Evolutionary conservation across 2,329 filamentous ascomycete genomes (phyloP).

Genomic region (Ramichloridium luteum): DNA sequence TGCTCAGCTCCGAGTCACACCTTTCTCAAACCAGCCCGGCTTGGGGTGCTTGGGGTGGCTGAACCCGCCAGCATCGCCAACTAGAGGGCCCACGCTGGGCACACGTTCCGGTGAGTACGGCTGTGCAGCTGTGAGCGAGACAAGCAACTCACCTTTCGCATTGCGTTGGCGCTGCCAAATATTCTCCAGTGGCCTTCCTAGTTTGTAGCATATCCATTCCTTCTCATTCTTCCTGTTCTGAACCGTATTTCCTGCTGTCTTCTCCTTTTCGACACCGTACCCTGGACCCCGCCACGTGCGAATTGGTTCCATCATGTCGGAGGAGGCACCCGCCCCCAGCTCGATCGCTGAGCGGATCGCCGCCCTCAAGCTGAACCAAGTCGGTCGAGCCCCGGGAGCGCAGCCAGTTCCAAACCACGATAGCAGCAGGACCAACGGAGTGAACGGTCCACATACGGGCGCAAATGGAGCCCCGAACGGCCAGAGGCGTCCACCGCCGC

Average conservation of each 20-base stretch:
- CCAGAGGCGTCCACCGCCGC: slow-evolving; percentile 24
- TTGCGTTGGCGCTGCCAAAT: slow-evolving; percentile 2
- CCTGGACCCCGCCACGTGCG: no score
- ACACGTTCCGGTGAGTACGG: no score
- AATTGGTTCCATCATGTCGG: slow-evolving; percentile 13
- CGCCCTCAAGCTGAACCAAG: slow-evolving; percentile 35
- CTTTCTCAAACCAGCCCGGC: no score
- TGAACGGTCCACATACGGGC: no score
- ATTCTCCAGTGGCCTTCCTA: neutral
- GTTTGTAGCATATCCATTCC: neutral
- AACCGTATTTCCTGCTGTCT: slow-evolving; percentile 8
- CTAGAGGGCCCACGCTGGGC: no score
- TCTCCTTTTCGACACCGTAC: slow-evolving; percentile 11
- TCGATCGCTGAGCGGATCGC: slow-evolving; percentile 38
- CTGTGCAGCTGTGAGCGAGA: slow-evolving; percentile 6
- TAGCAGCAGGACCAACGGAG: neutral
- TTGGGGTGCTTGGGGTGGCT: no score
- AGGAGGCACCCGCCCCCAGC: slow-evolving; percentile 12
- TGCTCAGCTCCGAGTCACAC: no score
- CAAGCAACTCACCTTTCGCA: no score
- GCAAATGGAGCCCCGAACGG: slow-evolving; percentile 1
- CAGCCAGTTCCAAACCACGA: slow-evolving; percentile 20
- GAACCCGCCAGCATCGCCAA: no score
- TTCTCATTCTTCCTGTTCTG: slow-evolving; percentile 9
- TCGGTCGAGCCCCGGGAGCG: slow-evolving; percentile 25